Evolutionary conservation across 2,329 filamentous ascomycete species (phyloP).

Genomic region (Pyrenophora teres): DNA sequence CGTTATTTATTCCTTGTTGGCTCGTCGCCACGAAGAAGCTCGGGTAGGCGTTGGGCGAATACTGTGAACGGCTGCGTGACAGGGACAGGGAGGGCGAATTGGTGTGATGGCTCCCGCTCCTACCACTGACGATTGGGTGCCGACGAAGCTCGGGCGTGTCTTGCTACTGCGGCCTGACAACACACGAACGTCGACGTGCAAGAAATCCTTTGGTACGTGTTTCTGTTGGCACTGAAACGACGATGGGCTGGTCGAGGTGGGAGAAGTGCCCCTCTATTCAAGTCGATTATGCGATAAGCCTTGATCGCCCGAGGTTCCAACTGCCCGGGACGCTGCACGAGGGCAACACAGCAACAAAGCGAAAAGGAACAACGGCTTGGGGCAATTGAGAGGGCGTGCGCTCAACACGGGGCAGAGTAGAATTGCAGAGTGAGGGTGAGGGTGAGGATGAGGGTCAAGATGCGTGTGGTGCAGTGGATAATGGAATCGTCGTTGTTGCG

Average conservation of each 20-base stretch:
- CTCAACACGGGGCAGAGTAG: background rate
- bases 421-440: background rate
- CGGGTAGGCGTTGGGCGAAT: conserved; percentile 32
- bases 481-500: conserved; percentile 12
- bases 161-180: conserved; percentile 39
- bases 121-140: conserved; percentile 39
- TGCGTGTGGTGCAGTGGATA: conserved; percentile 15
- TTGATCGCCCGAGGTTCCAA: conserved; percentile 41
- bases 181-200: conserved; percentile 21
- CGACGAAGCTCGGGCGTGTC: conserved; percentile 29
- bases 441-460: background rate
- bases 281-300: conserved; percentile 38
- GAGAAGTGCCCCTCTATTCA: conserved; percentile 29
- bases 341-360: conserved; percentile 11
- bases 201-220: conserved; percentile 12
- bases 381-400: background rate
- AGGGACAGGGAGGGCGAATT: conserved; percentile 40
- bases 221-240: conserved; percentile 15
- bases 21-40: conserved; percentile 26
- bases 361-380: background rate
- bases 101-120: conserved; percentile 26
- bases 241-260: conserved; percentile 8
- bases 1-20: conserved; percentile 39
- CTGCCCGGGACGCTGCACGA: conserved; percentile 24
- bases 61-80: conserved; percentile 20